Percentiles rank a stretch among this genome's conserved stretches.
Conservation (phyloP, 805 yeast genomes). For the Yarrowia yakushimensis region DNA sequence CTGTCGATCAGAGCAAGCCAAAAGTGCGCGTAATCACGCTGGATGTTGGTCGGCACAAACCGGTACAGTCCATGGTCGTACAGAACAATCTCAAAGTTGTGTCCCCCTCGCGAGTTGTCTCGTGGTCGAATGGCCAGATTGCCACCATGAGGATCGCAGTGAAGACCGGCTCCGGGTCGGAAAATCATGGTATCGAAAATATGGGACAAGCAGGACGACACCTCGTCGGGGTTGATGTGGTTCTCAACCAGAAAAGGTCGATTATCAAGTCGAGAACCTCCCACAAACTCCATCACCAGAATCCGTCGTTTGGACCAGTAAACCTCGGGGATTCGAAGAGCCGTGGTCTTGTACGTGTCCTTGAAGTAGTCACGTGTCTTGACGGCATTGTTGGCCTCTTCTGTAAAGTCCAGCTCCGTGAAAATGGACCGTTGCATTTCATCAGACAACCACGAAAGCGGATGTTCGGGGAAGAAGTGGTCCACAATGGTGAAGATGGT, state of each 20-base stretch:
- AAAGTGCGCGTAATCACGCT: conserved; percentile 80
- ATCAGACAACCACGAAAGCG: conserved; percentile 92
- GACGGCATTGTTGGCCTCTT: conserved; percentile 79
- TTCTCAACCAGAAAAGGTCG: conserved; percentile 57
- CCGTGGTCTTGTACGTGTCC: conserved; percentile 56
- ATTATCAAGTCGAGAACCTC: conserved; percentile 82
- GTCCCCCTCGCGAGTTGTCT: conserved; percentile 41
- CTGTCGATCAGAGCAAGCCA: conserved; percentile 86
- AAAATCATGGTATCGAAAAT: conserved; percentile 94
- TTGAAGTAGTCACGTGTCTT: conserved; percentile 67
- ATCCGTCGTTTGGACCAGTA: conserved; percentile 64
- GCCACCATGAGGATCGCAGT: conserved; percentile 99
- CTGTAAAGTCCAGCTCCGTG: conserved; percentile 84
- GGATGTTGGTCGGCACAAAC: conserved; percentile 69
- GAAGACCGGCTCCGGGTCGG: conserved; percentile 85
- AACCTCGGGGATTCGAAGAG: conserved; percentile 74
- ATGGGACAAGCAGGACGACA: conserved; percentile 81
- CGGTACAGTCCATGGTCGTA: conserved; percentile 96
- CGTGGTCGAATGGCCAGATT: conserved; percentile 72
- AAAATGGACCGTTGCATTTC: conserved; percentile 82
- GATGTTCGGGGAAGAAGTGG: conserved; percentile 86
- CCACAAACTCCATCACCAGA: conserved; percentile 80
- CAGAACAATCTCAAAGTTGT: conserved; percentile 84
- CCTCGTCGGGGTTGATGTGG: conserved; percentile 68
- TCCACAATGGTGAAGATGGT: conserved; percentile 71